Conservation (phyloP, 2,329 filamentous ascomycete species). For the Eurotiales sp. region DNA sequence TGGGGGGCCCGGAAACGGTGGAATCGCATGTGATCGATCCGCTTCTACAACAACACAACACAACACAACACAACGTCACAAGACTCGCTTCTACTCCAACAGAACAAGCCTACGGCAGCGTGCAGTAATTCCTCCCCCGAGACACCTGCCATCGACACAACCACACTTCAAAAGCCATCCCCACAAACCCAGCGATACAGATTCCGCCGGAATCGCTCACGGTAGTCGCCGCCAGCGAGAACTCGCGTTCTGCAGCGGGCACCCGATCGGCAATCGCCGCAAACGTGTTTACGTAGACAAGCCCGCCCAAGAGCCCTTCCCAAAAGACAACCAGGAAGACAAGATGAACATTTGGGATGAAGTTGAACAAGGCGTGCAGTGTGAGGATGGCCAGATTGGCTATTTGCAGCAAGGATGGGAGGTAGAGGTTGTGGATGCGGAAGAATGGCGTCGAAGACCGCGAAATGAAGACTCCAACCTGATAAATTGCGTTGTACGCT, state of each 20-base stretch:
- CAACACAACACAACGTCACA: slow-evolving; percentile 46
- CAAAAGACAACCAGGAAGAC: slow-evolving; percentile 84
- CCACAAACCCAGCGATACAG: slow-evolving; percentile 78
- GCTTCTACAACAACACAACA: background rate
- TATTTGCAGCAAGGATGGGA: slow-evolving; percentile 77
- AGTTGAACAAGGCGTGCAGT: slow-evolving; percentile 72
- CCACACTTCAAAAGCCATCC: slow-evolving; percentile 76
- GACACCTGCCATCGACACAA: slow-evolving; percentile 80
- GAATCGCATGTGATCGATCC: no score
- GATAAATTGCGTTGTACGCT: slow-evolving; percentile 91
- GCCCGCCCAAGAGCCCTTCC: slow-evolving; percentile 86
- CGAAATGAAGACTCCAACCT: slow-evolving; percentile 91
- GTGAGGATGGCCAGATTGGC: slow-evolving; percentile 71
- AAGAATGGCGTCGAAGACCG: slow-evolving; percentile 86
- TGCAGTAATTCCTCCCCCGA: slow-evolving; percentile 75
- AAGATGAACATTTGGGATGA: slow-evolving; percentile 81
- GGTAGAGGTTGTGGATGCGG: slow-evolving; percentile 74
- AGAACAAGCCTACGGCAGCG: slow-evolving; percentile 44
- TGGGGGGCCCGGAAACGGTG: no score
- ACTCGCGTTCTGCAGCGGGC: slow-evolving; percentile 74
- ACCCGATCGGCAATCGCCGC: slow-evolving; percentile 87
- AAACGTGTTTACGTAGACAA: slow-evolving; percentile 95
- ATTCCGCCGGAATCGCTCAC: slow-evolving; percentile 92
- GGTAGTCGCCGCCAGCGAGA: slow-evolving; percentile 82
- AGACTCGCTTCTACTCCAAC: no score